Conservation (phyloP, 768 basidiomycete genomes). For the Rickenella mellea region DNA sequence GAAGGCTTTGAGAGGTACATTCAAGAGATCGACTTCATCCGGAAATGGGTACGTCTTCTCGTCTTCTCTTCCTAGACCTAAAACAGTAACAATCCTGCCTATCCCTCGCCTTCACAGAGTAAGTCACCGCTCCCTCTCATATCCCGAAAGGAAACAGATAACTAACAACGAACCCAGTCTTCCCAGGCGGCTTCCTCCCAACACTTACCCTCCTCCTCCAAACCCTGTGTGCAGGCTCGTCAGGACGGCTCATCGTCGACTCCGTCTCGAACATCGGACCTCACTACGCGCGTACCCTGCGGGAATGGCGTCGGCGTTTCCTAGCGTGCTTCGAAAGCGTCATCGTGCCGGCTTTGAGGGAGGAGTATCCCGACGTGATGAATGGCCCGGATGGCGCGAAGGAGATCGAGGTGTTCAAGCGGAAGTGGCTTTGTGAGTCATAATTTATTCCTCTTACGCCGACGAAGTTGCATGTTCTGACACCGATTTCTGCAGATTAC, state of each 20-base stretch:
- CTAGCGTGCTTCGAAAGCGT: slow-evolving; percentile 43
- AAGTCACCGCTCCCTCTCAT: neutral
- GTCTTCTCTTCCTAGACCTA: too few species aligned
- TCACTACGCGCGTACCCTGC: slow-evolving; percentile 70
- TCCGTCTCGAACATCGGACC: slow-evolving; percentile 64
- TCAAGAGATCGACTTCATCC: slow-evolving; percentile 62
- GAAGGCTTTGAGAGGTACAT: slow-evolving; percentile 47
- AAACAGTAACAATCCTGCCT: too few species aligned
- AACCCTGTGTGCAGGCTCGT: slow-evolving; percentile 38
- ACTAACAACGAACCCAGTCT: slow-evolving; percentile 29
- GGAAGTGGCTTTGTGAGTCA: slow-evolving; percentile 63
- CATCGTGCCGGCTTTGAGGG: slow-evolving; percentile 48
- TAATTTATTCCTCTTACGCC: neutral
- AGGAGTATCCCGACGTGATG: slow-evolving; percentile 53
- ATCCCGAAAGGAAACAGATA: slow-evolving; percentile 3
- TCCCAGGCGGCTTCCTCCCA: slow-evolving; percentile 65
- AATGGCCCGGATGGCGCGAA: slow-evolving; percentile 28
- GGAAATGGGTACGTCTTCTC: slow-evolving; percentile 52
- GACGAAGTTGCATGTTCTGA: slow-evolving; percentile 5
- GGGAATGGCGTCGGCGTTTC: slow-evolving; percentile 67
- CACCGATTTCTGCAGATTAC: slow-evolving; percentile 26
- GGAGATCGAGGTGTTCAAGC: slow-evolving; percentile 65
- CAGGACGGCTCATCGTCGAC: slow-evolving; percentile 51
- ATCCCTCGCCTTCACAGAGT: slow-evolving; percentile 4
- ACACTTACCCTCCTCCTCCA: slow-evolving; percentile 49